Evolutionary conservation across 2,329 filamentous ascomycete genomes (phyloP), one percentile per base, ranked within the genome.

Genomic region (Lachnum nothofagi): DNA sequence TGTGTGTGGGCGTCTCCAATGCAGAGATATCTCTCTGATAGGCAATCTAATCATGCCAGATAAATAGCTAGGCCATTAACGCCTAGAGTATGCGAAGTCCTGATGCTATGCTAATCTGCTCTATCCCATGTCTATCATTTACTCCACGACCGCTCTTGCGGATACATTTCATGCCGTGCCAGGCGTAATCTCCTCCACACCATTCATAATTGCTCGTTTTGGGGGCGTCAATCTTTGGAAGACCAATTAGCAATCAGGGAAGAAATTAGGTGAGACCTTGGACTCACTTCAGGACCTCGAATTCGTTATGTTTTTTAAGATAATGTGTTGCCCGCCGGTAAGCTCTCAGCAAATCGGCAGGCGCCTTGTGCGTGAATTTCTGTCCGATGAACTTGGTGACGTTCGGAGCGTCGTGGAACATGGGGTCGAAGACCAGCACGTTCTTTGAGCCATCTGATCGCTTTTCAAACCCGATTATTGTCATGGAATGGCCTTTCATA

Each of bases 371-470:
- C 42, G 68, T 62, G 62, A 79, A 68, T 12, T 65, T 69, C 56
- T 64, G 72, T 23, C 72, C 79, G 38, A 78, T 72, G 23, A 88
- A 68, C 45, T 77, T 78, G 53, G 72, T 75, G 60, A 94, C 77
- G 16, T 74, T 75, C 2, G 74, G 72, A 1, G 84, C 79, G 39
- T 90, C 85, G 46, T 78, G 82, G 65, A 88, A 89, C 70, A 86
- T 86, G 1, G 91, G 90, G 64, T 97, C 91, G 64, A 95, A 95
- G 10, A 95, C 86, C 0, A 97, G 72, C 16, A 97, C 71, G 57
- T 87, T 86, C 44, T 75, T 71, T 16, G 73, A 71, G 22, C 86
- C 86, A 51, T 85, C 76, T 27, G 69, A 72, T 23, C 76, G 78
- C 56, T 78, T 80, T 67, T 96, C 90, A 22, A 95, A 75, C 0